These are phyloP conservation scores for Fistulifera pelliculosa DNA, from an alignment of 108 stramenopile species.

Conservation along the genomic window DNA sequence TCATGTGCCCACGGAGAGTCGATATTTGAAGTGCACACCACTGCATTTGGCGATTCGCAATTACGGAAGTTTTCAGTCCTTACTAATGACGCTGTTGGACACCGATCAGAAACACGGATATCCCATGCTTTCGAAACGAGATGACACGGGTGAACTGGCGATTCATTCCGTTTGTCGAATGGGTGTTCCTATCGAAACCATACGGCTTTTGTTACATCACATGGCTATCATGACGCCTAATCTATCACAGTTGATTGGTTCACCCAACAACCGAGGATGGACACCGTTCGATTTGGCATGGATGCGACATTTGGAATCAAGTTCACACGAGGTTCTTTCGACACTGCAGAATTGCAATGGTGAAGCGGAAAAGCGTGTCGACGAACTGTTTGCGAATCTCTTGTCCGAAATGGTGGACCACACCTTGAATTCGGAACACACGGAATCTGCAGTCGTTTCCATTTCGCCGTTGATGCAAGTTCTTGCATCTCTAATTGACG, in stretches of 20 bases:
- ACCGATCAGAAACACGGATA: too few species aligned
- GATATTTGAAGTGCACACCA: slow-evolving; percentile 24
- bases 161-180: slow-evolving; percentile 31
- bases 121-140: not conserved
- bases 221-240: slow-evolving; percentile 1
- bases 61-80: slow-evolving; percentile 20
- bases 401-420: slow-evolving; percentile 27
- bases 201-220: slow-evolving; percentile 12
- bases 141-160: slow-evolving; percentile 26
- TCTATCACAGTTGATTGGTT: slow-evolving; percentile 16
- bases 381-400: slow-evolving; percentile 20
- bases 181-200: slow-evolving; percentile 16
- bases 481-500: not conserved
- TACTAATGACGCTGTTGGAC: slow-evolving; percentile 16
- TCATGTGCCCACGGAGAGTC: slow-evolving; percentile 2
- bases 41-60: slow-evolving; percentile 32
- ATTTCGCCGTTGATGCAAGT: not conserved
- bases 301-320: slow-evolving; percentile 26
- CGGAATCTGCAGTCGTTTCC: not conserved
- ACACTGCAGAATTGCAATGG: slow-evolving; percentile 11
- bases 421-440: not conserved
- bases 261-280: slow-evolving; percentile 23
- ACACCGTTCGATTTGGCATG: slow-evolving; percentile 40
- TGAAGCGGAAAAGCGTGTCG: slow-evolving; percentile 14
- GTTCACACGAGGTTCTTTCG: slow-evolving; percentile 18